Conservation (phyloP, 257 asterid genomes). For the Avicennia marina region DNA sequence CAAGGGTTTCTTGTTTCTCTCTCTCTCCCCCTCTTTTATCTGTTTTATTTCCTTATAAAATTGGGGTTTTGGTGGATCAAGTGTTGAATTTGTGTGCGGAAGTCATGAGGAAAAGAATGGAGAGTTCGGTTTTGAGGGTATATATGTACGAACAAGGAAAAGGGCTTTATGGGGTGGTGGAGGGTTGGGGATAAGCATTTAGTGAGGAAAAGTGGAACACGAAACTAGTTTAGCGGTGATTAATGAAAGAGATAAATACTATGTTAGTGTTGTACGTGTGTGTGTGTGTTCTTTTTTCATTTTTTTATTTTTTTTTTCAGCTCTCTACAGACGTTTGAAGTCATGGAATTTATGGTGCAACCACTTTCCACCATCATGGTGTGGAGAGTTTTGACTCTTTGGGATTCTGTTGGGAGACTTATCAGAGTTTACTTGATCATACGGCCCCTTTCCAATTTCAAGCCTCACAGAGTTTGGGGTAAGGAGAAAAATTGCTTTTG, state of each 20-base stretch:
- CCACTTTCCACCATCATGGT: conserved; percentile 16
- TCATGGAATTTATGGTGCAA: conserved; percentile 26
- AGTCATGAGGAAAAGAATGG: not conserved
- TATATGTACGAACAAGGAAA: not conserved
- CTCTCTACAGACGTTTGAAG: conserved; percentile 6
- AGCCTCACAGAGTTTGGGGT: too few relatives aligned
- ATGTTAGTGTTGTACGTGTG: not conserved
- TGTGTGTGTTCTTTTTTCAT: too few relatives aligned
- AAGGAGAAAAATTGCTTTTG: too few relatives aligned
- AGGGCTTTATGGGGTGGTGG: not conserved
- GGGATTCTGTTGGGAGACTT: too few relatives aligned
- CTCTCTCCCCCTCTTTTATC: not conserved
- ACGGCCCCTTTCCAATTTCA: too few relatives aligned
- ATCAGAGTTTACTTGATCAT: too few relatives aligned
- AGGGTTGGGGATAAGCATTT: conserved; percentile 9
- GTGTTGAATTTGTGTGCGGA: not conserved
- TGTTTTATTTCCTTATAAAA: not conserved
- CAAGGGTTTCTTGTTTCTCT: not conserved
- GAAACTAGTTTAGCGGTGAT: conserved; percentile 29
- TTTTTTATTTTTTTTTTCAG: conserved; percentile 9
- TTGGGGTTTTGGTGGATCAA: not conserved
- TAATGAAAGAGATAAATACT: not conserved
- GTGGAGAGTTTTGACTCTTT: conserved; percentile 2
- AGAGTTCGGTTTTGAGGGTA: not conserved
- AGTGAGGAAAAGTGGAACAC: not conserved